Conservation (phyloP, 306 rosid genomes). For the Pyrus betulifolia region DNA sequence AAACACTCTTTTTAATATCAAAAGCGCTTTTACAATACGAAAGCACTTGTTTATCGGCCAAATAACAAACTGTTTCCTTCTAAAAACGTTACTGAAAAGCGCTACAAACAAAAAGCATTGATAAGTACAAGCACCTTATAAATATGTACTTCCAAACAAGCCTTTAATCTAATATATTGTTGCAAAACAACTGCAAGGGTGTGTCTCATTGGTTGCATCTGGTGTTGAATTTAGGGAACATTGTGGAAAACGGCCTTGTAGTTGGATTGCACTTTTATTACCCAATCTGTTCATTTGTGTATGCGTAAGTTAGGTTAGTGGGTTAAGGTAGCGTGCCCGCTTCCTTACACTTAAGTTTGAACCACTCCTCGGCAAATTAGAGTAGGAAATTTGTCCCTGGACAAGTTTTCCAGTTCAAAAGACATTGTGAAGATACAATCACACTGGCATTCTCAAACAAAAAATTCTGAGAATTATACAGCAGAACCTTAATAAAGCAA, state of each 20-base stretch:
- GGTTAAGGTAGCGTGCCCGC: background rate
- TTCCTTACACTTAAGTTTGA: background rate
- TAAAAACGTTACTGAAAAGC: no score
- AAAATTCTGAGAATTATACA: background rate
- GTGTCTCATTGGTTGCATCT: no score
- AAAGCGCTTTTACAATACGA: no score
- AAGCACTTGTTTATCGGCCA: accelerated
- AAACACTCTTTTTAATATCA: no score
- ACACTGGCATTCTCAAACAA: background rate
- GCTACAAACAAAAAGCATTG: no score
- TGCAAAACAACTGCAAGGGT: no score
- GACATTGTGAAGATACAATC: background rate
- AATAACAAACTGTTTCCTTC: no score
- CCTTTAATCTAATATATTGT: no score
- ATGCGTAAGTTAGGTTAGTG: no score
- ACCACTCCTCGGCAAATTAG: background rate
- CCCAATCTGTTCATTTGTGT: background rate
- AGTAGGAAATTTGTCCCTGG: background rate
- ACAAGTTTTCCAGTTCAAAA: background rate
- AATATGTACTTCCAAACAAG: no score
- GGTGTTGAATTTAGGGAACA: no score
- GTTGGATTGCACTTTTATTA: background rate
- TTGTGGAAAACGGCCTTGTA: background rate
- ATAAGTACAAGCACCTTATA: no score
- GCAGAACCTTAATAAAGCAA: background rate